Conservation (phyloP, 2,329 filamentous ascomycete species). For the Graphium sp. region DNA sequence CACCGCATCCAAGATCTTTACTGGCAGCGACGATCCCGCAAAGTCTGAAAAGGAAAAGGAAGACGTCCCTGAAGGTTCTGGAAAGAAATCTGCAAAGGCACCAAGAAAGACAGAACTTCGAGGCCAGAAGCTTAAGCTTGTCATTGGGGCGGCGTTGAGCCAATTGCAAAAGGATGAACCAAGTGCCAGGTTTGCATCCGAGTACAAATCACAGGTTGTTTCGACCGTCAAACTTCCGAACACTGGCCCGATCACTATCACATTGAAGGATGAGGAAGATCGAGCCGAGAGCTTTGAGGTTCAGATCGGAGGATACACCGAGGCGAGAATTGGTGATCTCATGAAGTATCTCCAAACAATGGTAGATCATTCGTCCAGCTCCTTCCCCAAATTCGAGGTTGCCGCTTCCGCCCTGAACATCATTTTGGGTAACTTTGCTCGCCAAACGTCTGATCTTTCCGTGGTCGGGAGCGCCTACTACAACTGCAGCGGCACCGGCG, state of each 20-base stretch:
- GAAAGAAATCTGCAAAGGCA: slow-evolving; percentile 3
- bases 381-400: slow-evolving; percentile 30
- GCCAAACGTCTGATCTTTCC: slow-evolving; percentile 16
- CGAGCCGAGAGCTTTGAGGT: slow-evolving; percentile 20
- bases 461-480: too few species aligned
- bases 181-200: slow-evolving; percentile 20
- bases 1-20: too few species aligned
- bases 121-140: slow-evolving; percentile 23
- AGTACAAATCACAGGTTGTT: slow-evolving; percentile 30
- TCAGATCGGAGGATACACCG: slow-evolving; percentile 19
- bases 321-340: slow-evolving; percentile 21
- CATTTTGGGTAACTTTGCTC: slow-evolving; percentile 27
- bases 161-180: slow-evolving; percentile 15
- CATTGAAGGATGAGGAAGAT: background rate
- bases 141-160: slow-evolving; percentile 20
- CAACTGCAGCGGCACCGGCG: too few species aligned
- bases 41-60: background rate
- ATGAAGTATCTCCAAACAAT: slow-evolving; percentile 26
- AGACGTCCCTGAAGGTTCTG: slow-evolving; percentile 5
- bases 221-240: slow-evolving; percentile 3
- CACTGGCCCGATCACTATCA: slow-evolving; percentile 2
- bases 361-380: slow-evolving; percentile 16
- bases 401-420: slow-evolving; percentile 33
- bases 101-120: slow-evolving; percentile 15
- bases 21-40: too few species aligned